Evolutionary conservation across 2,329 filamentous ascomycete genomes (phyloP), one percentile per base, ranked within the genome.

Genomic region (Aspergillus amoenus): DNA sequence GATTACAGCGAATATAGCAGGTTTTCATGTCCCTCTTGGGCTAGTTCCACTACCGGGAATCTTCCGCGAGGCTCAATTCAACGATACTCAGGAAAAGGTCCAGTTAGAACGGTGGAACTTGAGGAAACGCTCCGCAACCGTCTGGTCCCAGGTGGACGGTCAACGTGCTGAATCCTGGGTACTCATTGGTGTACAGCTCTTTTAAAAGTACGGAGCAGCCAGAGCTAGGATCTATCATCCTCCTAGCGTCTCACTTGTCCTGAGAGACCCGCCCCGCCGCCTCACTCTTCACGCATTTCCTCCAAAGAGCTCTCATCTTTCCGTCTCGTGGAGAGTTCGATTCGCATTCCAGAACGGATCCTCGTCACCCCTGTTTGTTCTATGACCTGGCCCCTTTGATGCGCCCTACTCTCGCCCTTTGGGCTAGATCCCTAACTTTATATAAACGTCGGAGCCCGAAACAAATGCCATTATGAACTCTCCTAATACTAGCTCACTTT

Each of bases 341-440:
- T 55, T 58, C 56, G 53, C 52, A 60, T 67, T 66, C 65, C 58
- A 67, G 64, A 67, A 65, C 44, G 32, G 56, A 62, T 58, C 58
- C 48, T 52, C 57, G 44, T 52, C 56, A 39, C 57, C 52, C 57
- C 59, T 53, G 45, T 58, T 56, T 40, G 45, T 52, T 52, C 57
- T 37, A 30, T 52, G 47, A 50, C 50, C 39, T 46, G 51, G 47
- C 43, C n/a, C 52, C 55, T 43, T 55, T 39, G 40, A 52, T 58
- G 46, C 49, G 58, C 46, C 55, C 57, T 56, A 46, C 43, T 34
- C 37, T 37, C 40, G 52, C 22, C 21, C 40, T 54, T 48, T 46
- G 45, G 52, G 45, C 52, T 57, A 51, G 56, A 58, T 57, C 54
- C 37, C 32, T 30, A 58, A 41, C 48, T 32, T 54, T 62, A 62